Evolutionary conservation across 2,329 filamentous ascomycete genomes (phyloP), one percentile per base, ranked within the genome.

Genomic region (Talaromyces verruculosus): DNA sequence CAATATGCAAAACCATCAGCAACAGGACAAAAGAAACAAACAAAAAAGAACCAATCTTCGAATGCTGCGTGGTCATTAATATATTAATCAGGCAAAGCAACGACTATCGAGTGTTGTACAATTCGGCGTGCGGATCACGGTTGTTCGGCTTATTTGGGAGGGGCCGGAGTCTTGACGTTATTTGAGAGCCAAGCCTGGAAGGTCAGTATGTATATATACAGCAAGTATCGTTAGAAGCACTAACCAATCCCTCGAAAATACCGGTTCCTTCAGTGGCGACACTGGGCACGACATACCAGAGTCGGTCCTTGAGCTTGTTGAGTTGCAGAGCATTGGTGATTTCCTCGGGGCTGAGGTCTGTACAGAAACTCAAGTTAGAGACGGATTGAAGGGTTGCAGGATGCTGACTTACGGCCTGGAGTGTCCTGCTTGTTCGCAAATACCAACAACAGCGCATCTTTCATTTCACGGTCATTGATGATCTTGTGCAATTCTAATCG

Each of bases 361-460:
- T 45, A 58, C 28, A 28, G 13, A 15, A 47, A 41, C 39, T 4
- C 13, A 7, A 43, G 10, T n/a, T 30, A 49, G 5, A 41, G 28
- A 43, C 13, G 11, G 39, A 19, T 8, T 64, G 51, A 58, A 13
- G 13, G 10, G 47, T 51, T 6, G 25, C 5, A 17, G 6, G 22
- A 17, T 8, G 25, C 15, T 64, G 41, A 80, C 84, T 65, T 81
- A 91, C 92, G 88, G 76, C 92, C 91, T 67, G 87, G 84, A 72
- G 98, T 84, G 87, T 99, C 95, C 83, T 98, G 95, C 87, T 99
- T 99, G 85, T 99, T 99, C 76, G 95, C 95, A 79, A 99, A 98
- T 49, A 99, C 94, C 68, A 98, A 83, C 72, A 99, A 84, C 73
- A 98, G 84, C 68, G 93, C 93, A 77, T 98, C 94, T 83, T 95